These are phyloP conservation scores for Gillenia trifoliata DNA, from an alignment of 306 rosid genomes.

Conservation along the genomic window DNA sequence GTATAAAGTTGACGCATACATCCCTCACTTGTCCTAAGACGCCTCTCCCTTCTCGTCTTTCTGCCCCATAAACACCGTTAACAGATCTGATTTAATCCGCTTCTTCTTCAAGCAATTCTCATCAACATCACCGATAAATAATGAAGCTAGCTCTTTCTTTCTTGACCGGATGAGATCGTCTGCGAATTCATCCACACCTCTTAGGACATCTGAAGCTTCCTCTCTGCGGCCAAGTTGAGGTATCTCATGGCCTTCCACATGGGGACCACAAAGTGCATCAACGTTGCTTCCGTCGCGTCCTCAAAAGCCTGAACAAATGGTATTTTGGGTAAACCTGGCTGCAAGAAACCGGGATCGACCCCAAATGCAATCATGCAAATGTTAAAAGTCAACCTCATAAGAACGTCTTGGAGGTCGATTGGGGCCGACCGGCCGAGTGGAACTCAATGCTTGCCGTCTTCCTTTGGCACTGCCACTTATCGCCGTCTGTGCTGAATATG, in stretches of 20 bases:
- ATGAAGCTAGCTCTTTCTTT: slow-evolving; percentile 47
- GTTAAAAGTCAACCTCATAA: slow-evolving; percentile 72
- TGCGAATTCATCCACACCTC: slow-evolving; percentile 73
- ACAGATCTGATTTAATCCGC: slow-evolving; percentile 43
- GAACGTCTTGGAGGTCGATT: slow-evolving; percentile 71
- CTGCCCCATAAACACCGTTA: slow-evolving; percentile 63
- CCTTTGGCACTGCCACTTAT: slow-evolving; percentile 71
- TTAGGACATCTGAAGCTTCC: slow-evolving; percentile 46
- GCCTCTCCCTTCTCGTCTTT: slow-evolving; percentile 59
- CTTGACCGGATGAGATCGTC: slow-evolving; percentile 60
- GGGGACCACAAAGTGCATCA: slow-evolving; percentile 64
- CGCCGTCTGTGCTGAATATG: slow-evolving; percentile 68
- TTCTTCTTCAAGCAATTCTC: background rate
- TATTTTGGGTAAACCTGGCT: slow-evolving; percentile 41
- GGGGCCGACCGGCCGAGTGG: slow-evolving; percentile 44
- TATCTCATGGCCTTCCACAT: slow-evolving; percentile 60
- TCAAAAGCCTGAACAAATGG: slow-evolving; percentile 84
- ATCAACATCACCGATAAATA: background rate
- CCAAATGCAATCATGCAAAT: slow-evolving; percentile 91
- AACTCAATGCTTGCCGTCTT: slow-evolving; percentile 82
- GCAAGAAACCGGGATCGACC: slow-evolving; percentile 79
- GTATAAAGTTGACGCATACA: slow-evolving; percentile 78
- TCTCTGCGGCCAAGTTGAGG: slow-evolving; percentile 62
- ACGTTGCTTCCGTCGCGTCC: slow-evolving; percentile 75
- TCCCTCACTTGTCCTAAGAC: slow-evolving; percentile 76